Evolutionary conservation across 805 yeast genomes (phyloP).

Genomic region (Candida ascalaphidarum): DNA sequence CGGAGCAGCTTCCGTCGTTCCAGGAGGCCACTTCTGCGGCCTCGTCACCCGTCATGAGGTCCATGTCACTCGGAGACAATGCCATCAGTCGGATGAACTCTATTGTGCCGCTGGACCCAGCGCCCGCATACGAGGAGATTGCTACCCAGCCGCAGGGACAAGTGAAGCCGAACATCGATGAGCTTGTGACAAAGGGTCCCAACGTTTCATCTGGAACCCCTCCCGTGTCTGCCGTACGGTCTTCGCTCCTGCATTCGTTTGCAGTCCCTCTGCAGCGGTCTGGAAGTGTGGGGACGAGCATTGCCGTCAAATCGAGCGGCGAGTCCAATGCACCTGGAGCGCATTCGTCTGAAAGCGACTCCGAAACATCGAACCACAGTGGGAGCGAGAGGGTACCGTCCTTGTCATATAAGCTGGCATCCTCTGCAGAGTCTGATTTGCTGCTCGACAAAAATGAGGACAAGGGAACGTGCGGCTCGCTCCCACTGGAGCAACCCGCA

Average conservation of each 20-base stretch:
- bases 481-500: slow-evolving; percentile 2
- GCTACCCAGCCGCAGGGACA: too few species aligned
- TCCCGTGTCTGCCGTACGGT: slow-evolving; percentile 14
- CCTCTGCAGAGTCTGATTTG: too few species aligned
- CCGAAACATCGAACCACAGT: background rate
- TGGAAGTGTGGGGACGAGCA: too few species aligned
- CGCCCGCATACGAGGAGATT: slow-evolving; percentile 19
- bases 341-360: too few species aligned
- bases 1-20: slow-evolving; percentile 46
- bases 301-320: too few species aligned
- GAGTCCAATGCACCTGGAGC: too few species aligned
- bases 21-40: slow-evolving; percentile 56
- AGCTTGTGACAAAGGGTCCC: slow-evolving; percentile 11
- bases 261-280: too few species aligned
- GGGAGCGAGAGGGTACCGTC: slow-evolving; percentile 1
- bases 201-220: slow-evolving; percentile 2
- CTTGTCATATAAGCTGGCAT: slow-evolving; percentile 4
- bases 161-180: slow-evolving; percentile 24
- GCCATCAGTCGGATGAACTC: slow-evolving; percentile 28
- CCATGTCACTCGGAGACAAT: slow-evolving; percentile 30
- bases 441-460: too few species aligned
- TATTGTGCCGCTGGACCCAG: slow-evolving; percentile 19
- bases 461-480: slow-evolving; percentile 1
- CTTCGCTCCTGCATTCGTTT: slow-evolving; percentile 24
- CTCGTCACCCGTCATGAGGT: slow-evolving; percentile 24